Evolutionary conservation across 495 filamentous ascomycete species (phyloP).

Genomic region (Tetracladium setigerum): DNA sequence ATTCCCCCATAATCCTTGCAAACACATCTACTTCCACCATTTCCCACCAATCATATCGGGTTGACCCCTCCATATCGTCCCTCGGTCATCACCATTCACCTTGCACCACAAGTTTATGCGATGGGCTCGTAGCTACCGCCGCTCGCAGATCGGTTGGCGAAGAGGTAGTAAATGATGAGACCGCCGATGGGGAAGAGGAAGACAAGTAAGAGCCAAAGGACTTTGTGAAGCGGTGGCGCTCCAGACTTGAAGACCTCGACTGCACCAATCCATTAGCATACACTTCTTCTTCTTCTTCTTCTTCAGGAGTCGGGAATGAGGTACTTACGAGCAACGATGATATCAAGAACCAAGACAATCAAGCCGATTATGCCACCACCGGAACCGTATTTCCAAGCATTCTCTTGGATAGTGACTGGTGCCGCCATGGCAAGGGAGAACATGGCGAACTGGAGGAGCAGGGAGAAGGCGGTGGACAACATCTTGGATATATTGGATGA

Average conservation of each 20-base stretch:
- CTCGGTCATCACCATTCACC: too few relatives aligned
- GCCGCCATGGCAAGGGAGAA: conserved; percentile 32
- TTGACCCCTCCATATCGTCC: too few relatives aligned
- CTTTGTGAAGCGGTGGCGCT: conserved; percentile 35
- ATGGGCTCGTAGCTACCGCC: conserved; percentile 37
- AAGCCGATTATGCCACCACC: conserved; percentile 41
- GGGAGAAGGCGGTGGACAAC: conserved; percentile 13
- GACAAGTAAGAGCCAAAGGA: conserved; percentile 42
- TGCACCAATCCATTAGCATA: too few relatives aligned
- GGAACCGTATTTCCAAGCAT: conserved; percentile 34
- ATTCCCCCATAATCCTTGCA: too few relatives aligned
- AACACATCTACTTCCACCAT: too few relatives aligned
- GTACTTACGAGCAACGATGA: conserved; percentile 42
- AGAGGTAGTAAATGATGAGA: conserved; percentile 41
- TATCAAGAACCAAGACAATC: conserved; percentile 40
- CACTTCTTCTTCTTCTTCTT: too few relatives aligned
- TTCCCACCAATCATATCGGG: too few relatives aligned
- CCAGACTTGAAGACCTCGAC: conserved; percentile 47
- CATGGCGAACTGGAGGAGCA: conserved; percentile 35
- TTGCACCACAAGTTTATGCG: too few relatives aligned
- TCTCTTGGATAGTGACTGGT: conserved; percentile 17
- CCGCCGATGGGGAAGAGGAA: conserved; percentile 45
- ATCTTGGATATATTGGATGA: not conserved
- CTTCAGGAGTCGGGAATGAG: conserved; percentile 4
- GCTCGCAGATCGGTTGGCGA: conserved; percentile 41